phyloP scores from a whole-genome alignment of 495 filamentous ascomycete species.

The Neurospora sp. region DNA sequence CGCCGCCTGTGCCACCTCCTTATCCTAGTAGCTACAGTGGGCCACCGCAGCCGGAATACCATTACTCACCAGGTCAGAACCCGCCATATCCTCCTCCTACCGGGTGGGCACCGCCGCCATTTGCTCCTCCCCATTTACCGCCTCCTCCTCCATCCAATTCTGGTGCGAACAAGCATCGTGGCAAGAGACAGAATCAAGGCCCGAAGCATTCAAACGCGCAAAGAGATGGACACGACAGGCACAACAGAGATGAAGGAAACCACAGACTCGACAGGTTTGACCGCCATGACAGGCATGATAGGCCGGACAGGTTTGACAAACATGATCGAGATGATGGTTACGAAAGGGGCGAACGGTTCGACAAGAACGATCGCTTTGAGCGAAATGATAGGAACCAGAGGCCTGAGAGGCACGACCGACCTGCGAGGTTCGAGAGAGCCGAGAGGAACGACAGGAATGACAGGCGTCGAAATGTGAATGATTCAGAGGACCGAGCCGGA shows the following conservation, averaged over 20 bases:
- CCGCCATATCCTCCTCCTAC: constrained; percentile 12
- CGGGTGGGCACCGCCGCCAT: constrained; percentile 10
- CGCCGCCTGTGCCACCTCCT: constrained; percentile 14
- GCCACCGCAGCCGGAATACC: constrained; percentile 16
- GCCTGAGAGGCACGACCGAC: neutral
- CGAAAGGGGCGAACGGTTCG: neutral
- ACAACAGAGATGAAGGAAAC: neutral
- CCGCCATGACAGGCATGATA: neutral
- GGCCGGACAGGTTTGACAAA: neutral
- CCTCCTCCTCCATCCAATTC: constrained; percentile 6
- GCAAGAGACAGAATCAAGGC: constrained; percentile 14
- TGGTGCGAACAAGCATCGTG: constrained; percentile 6
- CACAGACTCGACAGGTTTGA: neutral
- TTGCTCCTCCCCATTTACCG: constrained; percentile 11
- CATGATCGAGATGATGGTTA: neutral
- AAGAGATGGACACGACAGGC: constrained; percentile 5
- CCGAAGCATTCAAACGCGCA: constrained; percentile 3
- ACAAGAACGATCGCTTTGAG: neutral
- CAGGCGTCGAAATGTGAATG: neutral
- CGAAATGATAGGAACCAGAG: neutral
- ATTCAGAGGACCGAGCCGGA: neutral
- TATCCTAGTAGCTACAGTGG: constrained; percentile 18
- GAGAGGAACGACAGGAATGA: neutral
- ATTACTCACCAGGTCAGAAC: constrained; percentile 13
- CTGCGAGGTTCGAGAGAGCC: neutral